Evolutionary conservation across 2,329 filamentous ascomycete species (phyloP).

Genomic region (Pleurostoma richardsiae): DNA sequence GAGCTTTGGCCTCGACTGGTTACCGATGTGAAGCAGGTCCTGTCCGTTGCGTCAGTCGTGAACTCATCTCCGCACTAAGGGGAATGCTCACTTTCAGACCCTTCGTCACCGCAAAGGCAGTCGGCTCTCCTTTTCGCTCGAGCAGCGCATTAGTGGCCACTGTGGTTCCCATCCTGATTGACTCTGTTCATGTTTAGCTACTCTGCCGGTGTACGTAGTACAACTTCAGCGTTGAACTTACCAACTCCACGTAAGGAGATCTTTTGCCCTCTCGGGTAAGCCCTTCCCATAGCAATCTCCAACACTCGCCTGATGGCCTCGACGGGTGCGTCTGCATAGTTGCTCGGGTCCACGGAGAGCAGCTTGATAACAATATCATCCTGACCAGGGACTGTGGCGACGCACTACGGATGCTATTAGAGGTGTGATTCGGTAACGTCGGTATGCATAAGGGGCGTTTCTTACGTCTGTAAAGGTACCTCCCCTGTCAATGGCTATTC

Average conservation of each 20-base stretch:
- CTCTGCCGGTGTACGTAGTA: not conserved
- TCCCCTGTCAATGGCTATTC: not conserved
- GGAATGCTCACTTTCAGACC: constrained; percentile 47
- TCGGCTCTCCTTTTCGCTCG: constrained; percentile 60
- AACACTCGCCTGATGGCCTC: constrained; percentile 44
- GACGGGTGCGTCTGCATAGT: constrained; percentile 62
- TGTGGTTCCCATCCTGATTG: constrained; percentile 59
- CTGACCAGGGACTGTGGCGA: constrained; percentile 21
- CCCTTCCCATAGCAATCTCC: constrained; percentile 11
- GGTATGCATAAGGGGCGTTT: not conserved
- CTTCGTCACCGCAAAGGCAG: constrained; percentile 60
- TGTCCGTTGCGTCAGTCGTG: not conserved
- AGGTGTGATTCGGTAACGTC: not conserved
- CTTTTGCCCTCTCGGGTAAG: not conserved
- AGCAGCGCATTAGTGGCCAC: constrained; percentile 64
- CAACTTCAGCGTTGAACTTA: not conserved
- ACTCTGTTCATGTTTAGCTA: not conserved
- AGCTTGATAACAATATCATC: constrained; percentile 65
- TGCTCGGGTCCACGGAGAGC: constrained; percentile 60
- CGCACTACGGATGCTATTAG: not conserved
- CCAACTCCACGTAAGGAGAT: not conserved
- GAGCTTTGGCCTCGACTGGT: constrained; percentile 61
- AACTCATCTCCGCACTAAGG: not conserved
- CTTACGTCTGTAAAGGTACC: not conserved
- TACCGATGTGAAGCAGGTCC: constrained; percentile 62